Conservation (phyloP, 2,329 filamentous ascomycete genomes). For the Scedosporium aurantiacum region DNA sequence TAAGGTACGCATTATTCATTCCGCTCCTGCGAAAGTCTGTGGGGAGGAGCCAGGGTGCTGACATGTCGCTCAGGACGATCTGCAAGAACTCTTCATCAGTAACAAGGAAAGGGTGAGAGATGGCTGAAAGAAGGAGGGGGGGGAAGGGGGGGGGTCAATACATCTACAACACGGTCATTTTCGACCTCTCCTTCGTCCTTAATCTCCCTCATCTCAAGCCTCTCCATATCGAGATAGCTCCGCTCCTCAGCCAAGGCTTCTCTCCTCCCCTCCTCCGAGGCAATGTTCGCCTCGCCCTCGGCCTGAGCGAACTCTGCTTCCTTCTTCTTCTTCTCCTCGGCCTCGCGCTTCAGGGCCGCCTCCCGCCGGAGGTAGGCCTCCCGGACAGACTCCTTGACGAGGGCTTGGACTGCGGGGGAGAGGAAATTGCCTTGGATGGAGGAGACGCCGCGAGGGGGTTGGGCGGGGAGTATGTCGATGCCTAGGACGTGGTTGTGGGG, state of each 20-base stretch:
- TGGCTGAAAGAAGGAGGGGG: neutral
- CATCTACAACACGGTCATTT: constrained; percentile 49
- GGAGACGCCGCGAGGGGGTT: constrained; percentile 83
- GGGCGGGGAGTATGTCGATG: constrained; percentile 86
- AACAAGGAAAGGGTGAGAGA: neutral
- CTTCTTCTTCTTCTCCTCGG: constrained; percentile 7
- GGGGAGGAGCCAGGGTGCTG: constrained; percentile 82
- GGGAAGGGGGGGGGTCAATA: constrained; percentile 19
- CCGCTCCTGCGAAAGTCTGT: constrained; percentile 72
- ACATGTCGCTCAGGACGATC: constrained; percentile 98
- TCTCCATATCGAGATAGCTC: constrained; percentile 59
- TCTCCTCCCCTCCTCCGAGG: constrained; percentile 8
- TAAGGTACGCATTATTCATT: constrained; percentile 89
- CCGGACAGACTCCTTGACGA: constrained; percentile 66
- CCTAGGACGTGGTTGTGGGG: constrained; percentile 74
- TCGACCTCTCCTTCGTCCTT: constrained; percentile 17
- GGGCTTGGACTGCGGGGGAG: constrained; percentile 57
- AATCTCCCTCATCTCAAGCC: constrained; percentile 24
- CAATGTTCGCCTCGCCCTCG: constrained; percentile 8
- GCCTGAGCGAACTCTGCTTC: constrained; percentile 5
- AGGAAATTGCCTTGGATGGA: constrained; percentile 94
- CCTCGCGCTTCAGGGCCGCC: constrained; percentile 12
- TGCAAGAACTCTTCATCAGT: constrained; percentile 15
- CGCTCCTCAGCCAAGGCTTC: constrained; percentile 25
- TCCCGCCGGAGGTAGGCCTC: constrained; percentile 45